These are phyloP conservation scores for Linnemannia elongata DNA, from an alignment of 192 early-diverging fungal genomes.

Conservation along the genomic window DNA sequence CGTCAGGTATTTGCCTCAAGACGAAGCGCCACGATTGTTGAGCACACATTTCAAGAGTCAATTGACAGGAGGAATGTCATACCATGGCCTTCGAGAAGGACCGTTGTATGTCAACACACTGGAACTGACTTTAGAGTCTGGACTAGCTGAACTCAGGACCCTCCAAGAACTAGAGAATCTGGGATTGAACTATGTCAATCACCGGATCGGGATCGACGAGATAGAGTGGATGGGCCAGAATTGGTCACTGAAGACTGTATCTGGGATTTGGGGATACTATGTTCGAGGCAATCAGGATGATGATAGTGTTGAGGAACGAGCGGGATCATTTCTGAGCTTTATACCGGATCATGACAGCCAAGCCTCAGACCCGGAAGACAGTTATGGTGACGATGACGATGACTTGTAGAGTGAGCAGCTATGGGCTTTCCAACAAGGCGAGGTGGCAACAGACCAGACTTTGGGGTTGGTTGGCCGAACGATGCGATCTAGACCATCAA, in stretches of 20 bases:
- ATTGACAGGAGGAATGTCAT: not conserved
- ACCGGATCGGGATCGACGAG: not conserved
- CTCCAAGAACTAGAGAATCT: not conserved
- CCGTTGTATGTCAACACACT: not conserved
- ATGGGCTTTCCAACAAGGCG: no score
- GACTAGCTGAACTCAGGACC: not conserved
- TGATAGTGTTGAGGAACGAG: not conserved
- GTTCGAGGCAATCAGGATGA: not conserved
- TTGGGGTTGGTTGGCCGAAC: no score
- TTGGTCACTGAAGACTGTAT: not conserved
- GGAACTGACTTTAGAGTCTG: not conserved
- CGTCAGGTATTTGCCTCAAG: not conserved
- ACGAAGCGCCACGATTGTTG: not conserved
- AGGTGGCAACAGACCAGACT: no score
- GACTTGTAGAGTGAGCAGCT: not conserved
- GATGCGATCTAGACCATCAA: no score
- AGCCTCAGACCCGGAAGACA: not conserved
- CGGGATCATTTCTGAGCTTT: not conserved
- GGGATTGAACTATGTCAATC: not conserved
- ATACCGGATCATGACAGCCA: not conserved
- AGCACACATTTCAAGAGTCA: not conserved
- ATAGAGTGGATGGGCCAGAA: not conserved
- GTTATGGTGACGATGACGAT: not conserved
- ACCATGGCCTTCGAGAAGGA: not conserved
- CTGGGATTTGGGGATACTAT: not conserved